Evolutionary conservation across 805 yeast genomes (phyloP), one percentile per base, ranked within the genome.

Genomic region (Lipomyces orientalis): DNA sequence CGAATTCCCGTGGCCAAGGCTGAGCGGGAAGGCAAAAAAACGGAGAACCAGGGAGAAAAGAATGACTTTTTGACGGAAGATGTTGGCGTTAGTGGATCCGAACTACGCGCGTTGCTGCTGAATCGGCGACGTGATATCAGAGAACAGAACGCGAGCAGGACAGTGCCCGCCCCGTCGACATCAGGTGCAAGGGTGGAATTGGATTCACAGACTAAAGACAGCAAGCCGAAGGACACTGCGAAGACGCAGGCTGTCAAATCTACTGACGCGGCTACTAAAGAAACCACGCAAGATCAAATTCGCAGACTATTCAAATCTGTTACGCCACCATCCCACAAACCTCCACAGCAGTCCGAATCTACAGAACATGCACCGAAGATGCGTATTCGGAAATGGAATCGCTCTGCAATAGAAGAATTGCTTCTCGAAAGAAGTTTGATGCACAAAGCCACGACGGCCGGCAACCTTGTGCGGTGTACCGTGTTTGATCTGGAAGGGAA

Each of bases 401-500:
- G 59, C 22, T 37, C 62, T 14, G 69, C 68, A 1, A 65, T 69
- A 5, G 68, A 65, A 2, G 66, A 69, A n/a, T 46, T 69, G 33
- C 54, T 68, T n/a, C 54, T 64, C 9, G 72, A 69, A 33, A 54
- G 69, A 25, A 58, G 69, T 34, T 29, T 68, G 29, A 37, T 69
- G 10, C 61, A 64, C 22, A 69, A 68, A 19, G 37, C 71, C 29
- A 59, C 66, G 4, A 61, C 60, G n/a, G 60, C 59, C 2, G 65
- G 63, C n/a, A 67, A 64, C 58, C 55, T 64, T 29, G 67, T 69
- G 1, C 66, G 72, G 39, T 94, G 98, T 73, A 94, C 98, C 0
- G 86, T 91, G 0, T 88, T 95, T 71, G 93, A 93, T 74, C 70
- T 75, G 2, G 76, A 81, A 1, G 98, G 98, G 0, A 84, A 87